Evolutionary conservation across 163 green algal species (phyloP), one percentile per base, ranked within the genome.

Genomic region (Chloroidium sp.): DNA sequence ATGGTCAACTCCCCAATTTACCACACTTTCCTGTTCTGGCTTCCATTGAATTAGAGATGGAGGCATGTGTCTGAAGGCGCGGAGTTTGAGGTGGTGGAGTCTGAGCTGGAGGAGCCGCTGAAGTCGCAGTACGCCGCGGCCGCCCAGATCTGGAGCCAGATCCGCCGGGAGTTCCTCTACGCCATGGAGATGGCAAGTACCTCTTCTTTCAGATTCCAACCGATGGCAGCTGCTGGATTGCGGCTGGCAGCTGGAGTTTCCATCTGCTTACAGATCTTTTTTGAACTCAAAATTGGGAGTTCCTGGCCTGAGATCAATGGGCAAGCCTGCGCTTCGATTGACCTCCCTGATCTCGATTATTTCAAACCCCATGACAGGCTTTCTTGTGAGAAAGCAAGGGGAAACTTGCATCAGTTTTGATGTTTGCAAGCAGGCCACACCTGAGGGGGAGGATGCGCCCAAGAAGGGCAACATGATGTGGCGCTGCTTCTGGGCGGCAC

Each of bases 401-500:
- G 57, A 36, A 36, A 59, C 36, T 13, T 62, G 64, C 62, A 79
- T 60, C 76, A 59, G 62, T 67, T 36, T 36, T 36, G 36, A 36
- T 36, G 36, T 36, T 36, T 36, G 36, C 36, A 36, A 36, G 36
- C 36, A 36, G 4, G 79, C 69, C 61, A n/a, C 69, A 61, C 69
- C 59, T 14, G 79, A 83, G 36, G 36, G 36, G 36, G 36, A 36
- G 36, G 36, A 36, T 36, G 36, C 36, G 36, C 36, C 10, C n/a
- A 14, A 60, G 60, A 64, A 61, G 36, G 72, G 83, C 59, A 83
- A 80, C 77, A 69, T 83, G 74, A 72, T 84, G n/a, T 90, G 85
- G 85, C 85, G 87, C 64, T 76, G 67, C 76, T 92, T 90, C 84
- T 95, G 91, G 91, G 87, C 84, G 4, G 80, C 86, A 0, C 91